These are phyloP conservation scores for Dendrostoma leiphaemia DNA, from an alignment of 2,329 filamentous ascomycete genomes.

Conservation along the genomic window DNA sequence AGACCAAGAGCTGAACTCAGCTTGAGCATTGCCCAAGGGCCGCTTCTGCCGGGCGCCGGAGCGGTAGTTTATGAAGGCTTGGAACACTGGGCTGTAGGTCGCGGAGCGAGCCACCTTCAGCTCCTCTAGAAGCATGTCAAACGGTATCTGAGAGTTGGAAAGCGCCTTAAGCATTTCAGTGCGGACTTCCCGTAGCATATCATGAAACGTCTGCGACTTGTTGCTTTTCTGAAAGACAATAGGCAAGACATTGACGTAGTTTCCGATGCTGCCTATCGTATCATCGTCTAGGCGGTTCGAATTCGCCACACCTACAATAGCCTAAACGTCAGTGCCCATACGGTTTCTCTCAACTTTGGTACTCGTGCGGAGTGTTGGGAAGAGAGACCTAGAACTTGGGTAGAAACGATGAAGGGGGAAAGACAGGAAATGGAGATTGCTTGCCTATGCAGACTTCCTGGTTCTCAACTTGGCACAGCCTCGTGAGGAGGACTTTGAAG, in stretches of 20 bases:
- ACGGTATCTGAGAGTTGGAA: conserved; percentile 42
- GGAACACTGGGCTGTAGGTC: conserved; percentile 45
- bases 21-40: conserved; percentile 9
- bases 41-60: conserved; percentile 23
- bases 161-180: conserved; percentile 37
- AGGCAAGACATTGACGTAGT: too few relatives aligned
- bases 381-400: too few relatives aligned
- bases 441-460: too few relatives aligned
- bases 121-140: conserved; percentile 45
- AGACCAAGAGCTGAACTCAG: conserved; percentile 24
- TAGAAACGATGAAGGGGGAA: too few relatives aligned
- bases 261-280: too few relatives aligned
- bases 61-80: conserved; percentile 36
- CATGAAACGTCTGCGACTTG: conserved; percentile 26
- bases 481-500: conserved; percentile 30
- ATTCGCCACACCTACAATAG: too few relatives aligned
- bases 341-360: too few relatives aligned
- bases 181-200: conserved; percentile 24
- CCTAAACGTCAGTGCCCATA: too few relatives aligned
- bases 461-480: not conserved
- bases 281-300: too few relatives aligned
- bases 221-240: not conserved
- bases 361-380: too few relatives aligned
- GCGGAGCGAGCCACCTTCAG: conserved; percentile 38
- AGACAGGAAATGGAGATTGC: not conserved